These are phyloP conservation scores for Russula virescens DNA, from an alignment of 768 basidiomycete species.

Conservation along the genomic window DNA sequence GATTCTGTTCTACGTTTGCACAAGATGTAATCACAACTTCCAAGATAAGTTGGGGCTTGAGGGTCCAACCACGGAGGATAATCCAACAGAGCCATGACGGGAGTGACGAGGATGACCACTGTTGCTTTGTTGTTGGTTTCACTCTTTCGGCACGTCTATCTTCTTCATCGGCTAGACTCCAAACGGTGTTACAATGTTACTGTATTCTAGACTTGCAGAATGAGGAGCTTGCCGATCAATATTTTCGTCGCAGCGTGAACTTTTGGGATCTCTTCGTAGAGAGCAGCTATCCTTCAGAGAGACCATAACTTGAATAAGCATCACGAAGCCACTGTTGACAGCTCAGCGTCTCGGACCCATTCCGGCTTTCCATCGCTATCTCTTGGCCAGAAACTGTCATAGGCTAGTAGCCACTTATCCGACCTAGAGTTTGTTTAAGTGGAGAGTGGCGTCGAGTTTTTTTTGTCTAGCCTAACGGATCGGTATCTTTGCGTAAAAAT, in stretches of 20 bases:
- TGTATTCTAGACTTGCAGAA: constrained; percentile 2
- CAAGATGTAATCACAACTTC: constrained; percentile 72
- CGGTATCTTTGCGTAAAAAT: neutral
- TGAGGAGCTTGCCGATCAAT: neutral
- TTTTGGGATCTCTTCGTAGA: neutral
- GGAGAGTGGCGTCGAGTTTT: neutral
- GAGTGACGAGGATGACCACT: neutral
- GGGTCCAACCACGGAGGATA: constrained; percentile 36
- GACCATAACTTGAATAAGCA: neutral
- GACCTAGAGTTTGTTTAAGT: neutral
- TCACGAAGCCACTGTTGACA: neutral
- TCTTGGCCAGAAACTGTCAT: too few species aligned
- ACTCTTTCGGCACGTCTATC: neutral
- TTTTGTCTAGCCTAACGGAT: neutral
- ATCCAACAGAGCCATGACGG: neutral
- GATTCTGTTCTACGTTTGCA: constrained; percentile 89
- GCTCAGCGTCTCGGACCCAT: neutral
- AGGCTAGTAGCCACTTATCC: neutral
- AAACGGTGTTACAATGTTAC: neutral
- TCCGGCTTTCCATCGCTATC: too few species aligned
- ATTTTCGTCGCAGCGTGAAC: neutral
- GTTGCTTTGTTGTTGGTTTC: neutral
- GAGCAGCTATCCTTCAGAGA: too few species aligned
- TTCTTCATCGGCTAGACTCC: neutral
- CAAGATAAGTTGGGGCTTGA: constrained; percentile 51